Evolutionary conservation across 345 rosid species (phyloP), one percentile per base, ranked within the genome.

Genomic region (Populus nigra): DNA sequence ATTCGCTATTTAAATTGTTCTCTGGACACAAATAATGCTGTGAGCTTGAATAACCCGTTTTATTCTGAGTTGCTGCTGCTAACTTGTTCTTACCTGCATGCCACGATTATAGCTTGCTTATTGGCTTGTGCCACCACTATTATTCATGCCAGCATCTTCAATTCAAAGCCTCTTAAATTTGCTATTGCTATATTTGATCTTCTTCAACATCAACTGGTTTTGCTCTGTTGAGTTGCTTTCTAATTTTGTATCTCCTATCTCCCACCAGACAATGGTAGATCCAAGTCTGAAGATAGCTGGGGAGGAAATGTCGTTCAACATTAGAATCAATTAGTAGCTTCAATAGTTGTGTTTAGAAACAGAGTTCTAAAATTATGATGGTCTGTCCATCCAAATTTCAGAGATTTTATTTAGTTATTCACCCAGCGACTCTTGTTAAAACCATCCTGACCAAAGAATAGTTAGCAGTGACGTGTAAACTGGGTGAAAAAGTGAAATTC

Each of bases 11-110:
- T 39, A 38, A 43, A 73, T 39, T 72, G 75, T 68, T 83, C 67
- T 23, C 61, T 61, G 76, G 74, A 72, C 77, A 29, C 74, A 55
- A 75, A 73, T 39, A 57, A 33, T 72, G 50, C 69, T 78, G 85
- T 65, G 71, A 79, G 39, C 47, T 71, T 74, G 69, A 45, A 57
- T 68, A n/a, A 16, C 74, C 47, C 11, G 15, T 66, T 31, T 4
- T 15, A 15, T 65, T 65, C 39, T 29, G 31, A 23, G 1, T 53
- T 65, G n/a, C 0, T 53, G 8, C 31, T 5, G 23, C 38, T 38
- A 1, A 11, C 36, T 55, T 16, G 11, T 20, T 15, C 41, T 23
- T 15, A 2, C 23, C 5, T 16, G 2, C 39, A 36, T 63, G 63
- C 63, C 27, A 9, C 29, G 9, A n/a, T 9, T 22, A 2, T n/a